Evolutionary conservation across 768 basidiomycete genomes (phyloP).

Genomic region (Strobilomyces confusus): DNA sequence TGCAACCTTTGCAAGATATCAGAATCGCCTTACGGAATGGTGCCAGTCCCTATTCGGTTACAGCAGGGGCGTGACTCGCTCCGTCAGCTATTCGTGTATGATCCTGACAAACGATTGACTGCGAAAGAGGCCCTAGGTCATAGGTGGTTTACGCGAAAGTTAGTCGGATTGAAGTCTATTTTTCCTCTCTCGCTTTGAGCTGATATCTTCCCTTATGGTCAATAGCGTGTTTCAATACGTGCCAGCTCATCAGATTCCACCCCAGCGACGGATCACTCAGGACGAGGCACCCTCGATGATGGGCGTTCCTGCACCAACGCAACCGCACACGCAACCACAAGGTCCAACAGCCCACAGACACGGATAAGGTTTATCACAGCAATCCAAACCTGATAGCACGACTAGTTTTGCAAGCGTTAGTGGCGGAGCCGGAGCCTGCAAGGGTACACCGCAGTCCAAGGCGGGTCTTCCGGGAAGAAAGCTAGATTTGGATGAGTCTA

Average conservation of each 20-base stretch:
- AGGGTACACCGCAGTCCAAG: constrained; percentile 29
- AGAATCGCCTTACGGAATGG: constrained; percentile 69
- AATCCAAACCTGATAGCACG: constrained; percentile 53
- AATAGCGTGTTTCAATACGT: constrained; percentile 72
- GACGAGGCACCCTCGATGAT: constrained; percentile 91
- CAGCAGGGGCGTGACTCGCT: constrained; percentile 77
- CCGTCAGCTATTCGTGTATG: constrained; percentile 81
- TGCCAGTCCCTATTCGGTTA: constrained; percentile 61
- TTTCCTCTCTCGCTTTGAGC: background rate
- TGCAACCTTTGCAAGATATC: constrained; percentile 44
- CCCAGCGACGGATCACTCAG: constrained; percentile 83
- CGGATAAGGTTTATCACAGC: constrained; percentile 40
- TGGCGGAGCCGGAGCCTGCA: constrained; percentile 45
- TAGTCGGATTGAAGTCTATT: constrained; percentile 26
- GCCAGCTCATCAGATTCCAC: constrained; percentile 66
- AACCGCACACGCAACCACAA: constrained; percentile 40
- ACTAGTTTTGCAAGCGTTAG: constrained; percentile 62
- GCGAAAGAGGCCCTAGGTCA: constrained; percentile 80
- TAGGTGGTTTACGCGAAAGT: constrained; percentile 93
- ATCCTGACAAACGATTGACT: constrained; percentile 82
- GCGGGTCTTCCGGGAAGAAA: constrained; percentile 53
- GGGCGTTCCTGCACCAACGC: constrained; percentile 51
- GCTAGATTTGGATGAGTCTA: constrained; percentile 44
- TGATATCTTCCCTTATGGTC: constrained; percentile 3
- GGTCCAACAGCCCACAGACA: constrained; percentile 44